A percentile compares a stretch with the other conserved stretches of the same genome.
phyloP scores from a whole-genome alignment of 2,329 filamentous ascomycete genomes.

The Arthrobotrys sinensis region DNA sequence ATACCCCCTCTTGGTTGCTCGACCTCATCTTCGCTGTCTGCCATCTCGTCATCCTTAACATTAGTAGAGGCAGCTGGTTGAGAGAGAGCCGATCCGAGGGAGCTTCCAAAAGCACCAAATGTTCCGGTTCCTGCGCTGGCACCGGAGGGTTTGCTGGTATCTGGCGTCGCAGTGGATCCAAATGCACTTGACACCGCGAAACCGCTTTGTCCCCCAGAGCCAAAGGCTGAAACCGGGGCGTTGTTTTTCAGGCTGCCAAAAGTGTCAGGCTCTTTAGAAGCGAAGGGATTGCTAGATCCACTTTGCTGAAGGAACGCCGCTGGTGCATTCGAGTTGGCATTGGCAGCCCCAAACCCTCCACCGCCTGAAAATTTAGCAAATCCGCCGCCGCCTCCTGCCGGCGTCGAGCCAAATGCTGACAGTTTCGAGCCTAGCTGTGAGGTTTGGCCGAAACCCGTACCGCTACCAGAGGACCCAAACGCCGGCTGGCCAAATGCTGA shows the following conservation, averaged over 20 bases:
- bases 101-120: conserved; percentile 53
- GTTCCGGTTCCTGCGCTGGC: conserved; percentile 29
- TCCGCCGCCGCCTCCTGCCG: conserved; percentile 25
- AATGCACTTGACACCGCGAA: conserved; percentile 54
- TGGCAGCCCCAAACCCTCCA: conserved; percentile 41
- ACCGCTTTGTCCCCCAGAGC: conserved; percentile 3
- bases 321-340: conserved; percentile 27
- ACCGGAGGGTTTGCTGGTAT: conserved; percentile 32
- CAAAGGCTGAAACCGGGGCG: conserved; percentile 27
- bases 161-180: conserved; percentile 41
- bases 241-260: conserved; percentile 43
- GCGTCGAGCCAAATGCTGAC: conserved; percentile 70
- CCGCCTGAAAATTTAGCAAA: conserved; percentile 55
- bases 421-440: conserved; percentile 64
- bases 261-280: conserved; percentile 44
- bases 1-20: conserved; percentile 49
- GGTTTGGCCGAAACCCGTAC: conserved; percentile 62
- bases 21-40: conserved; percentile 56
- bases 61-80: conserved; percentile 56
- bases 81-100: conserved; percentile 56
- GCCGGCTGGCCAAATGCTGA: conserved; percentile 61
- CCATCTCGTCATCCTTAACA: conserved; percentile 61
- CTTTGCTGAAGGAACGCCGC: conserved; percentile 53
- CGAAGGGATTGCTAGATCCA: conserved; percentile 49
- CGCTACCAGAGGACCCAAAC: conserved; percentile 57